Percentiles rank a stretch among this genome's conserved stretches.
Evolutionary conservation across 371 early-diverging fungal genomes (phyloP).

Genomic region (Mortierella sp.): DNA sequence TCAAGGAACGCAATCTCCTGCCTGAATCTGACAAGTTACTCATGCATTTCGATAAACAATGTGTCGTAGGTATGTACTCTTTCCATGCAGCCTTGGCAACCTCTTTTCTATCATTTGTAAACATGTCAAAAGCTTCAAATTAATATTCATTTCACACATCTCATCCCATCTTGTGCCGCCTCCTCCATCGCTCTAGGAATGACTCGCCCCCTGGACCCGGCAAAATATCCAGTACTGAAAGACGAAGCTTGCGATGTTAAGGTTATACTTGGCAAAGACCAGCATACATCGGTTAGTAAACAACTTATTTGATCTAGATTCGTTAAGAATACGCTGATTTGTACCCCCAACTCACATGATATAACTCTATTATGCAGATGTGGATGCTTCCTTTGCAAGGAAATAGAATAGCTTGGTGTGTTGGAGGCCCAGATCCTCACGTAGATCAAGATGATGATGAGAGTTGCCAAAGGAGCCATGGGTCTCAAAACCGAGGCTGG

Average conservation of each 20-base stretch:
- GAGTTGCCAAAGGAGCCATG: conserved; percentile 9
- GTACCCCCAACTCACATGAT: not conserved
- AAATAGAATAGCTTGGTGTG: conserved; percentile 54
- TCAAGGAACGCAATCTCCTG: conserved; percentile 26
- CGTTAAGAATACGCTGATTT: not conserved
- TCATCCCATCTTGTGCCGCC: too few relatives aligned
- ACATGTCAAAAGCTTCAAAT: not conserved
- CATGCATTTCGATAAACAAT: conserved; percentile 51
- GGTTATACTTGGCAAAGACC: conserved; percentile 54
- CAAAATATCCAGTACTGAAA: conserved; percentile 43
- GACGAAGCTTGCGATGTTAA: conserved; percentile 54
- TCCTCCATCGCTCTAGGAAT: conserved; percentile 22
- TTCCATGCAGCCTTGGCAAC: too few relatives aligned
- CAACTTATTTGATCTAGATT: not conserved
- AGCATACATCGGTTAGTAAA: conserved; percentile 52
- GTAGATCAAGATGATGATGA: conserved; percentile 22
- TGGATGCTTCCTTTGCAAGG: conserved; percentile 53
- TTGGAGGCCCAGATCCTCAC: conserved; percentile 56
- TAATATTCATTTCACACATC: too few relatives aligned
- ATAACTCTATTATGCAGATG: conserved; percentile 30
- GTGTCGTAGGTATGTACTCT: conserved; percentile 42
- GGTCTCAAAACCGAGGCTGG: conserved; percentile 44
- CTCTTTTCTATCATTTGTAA: too few relatives aligned
- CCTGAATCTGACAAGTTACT: conserved; percentile 44
- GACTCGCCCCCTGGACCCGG: conserved; percentile 47